Percentiles rank a stretch among this genome's conserved stretches.
phyloP scores from a whole-genome alignment of 2,329 filamentous ascomycete species.

The Dothidotthia symphoricarpi region DNA sequence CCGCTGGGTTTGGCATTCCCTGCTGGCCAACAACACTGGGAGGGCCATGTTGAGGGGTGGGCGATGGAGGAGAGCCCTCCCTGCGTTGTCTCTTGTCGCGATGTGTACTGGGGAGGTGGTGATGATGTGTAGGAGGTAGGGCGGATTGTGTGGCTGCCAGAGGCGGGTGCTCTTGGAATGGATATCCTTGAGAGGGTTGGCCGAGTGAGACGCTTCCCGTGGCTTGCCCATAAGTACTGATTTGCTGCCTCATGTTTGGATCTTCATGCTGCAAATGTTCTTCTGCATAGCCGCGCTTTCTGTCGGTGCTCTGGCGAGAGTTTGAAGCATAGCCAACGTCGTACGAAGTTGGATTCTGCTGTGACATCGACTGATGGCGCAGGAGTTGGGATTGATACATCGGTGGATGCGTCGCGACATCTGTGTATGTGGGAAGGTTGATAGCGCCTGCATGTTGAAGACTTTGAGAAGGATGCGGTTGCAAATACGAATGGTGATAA shows the following conservation, averaged over 20 bases:
- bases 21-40: conserved; percentile 83
- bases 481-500: conserved; percentile 40
- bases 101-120: conserved; percentile 71
- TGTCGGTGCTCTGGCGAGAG: conserved; percentile 30
- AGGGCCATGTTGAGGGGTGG: conserved; percentile 55
- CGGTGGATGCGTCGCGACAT: conserved; percentile 39
- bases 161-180: conserved; percentile 38
- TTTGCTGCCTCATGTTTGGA: conserved; percentile 42
- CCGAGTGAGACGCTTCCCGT: conserved; percentile 42
- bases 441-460: conserved; percentile 40
- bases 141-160: conserved; percentile 24
- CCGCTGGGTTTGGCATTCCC: conserved; percentile 82
- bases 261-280: conserved; percentile 43
- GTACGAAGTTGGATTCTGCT: conserved; percentile 39
- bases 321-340: conserved; percentile 36
- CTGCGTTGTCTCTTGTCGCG: conserved; percentile 63
- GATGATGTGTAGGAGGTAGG: conserved; percentile 60
- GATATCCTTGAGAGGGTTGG: conserved; percentile 40
- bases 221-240: conserved; percentile 40
- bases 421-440: conserved; percentile 41
- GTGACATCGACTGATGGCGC: conserved; percentile 40
- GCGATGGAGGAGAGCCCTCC: conserved; percentile 44
- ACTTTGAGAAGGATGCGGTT: conserved; percentile 39
- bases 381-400: conserved; percentile 38
- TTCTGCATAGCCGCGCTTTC: conserved; percentile 48